Base-by-base conservation (phyloP, 2,329 filamentous ascomycete genomes). In the Exophiala alcalophila region DNA sequence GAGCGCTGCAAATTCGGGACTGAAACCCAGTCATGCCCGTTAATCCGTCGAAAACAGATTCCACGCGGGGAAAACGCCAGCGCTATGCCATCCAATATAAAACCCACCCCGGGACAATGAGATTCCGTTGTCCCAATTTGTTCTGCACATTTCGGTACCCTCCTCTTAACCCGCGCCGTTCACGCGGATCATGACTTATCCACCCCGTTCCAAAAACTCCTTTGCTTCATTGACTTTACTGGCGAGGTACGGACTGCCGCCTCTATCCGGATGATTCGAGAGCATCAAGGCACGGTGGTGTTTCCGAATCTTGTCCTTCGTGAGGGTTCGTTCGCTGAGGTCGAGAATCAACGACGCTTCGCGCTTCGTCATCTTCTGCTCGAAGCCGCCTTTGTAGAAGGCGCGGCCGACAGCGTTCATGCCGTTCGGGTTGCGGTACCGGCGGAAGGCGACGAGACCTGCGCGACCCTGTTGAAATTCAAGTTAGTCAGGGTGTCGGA, bases 201-300 rank as follows among this genome's bases (percentile, higher is more conserved):
- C 44, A 27, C 23, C 73, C 68, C 95, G 96, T 64, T 98, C 92
- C 55, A 98, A 65, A 52, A 97, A 80, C 65, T 97, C 91, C 68
- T 98, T 98, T 26, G 92, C 92, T 67, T 98, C 92, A 69, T 98
- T 98, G 63, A 98, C 85, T 68, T 98, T 98, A 40, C 90, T 96
- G 10, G 92, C 92, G 30, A 98, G 72, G 64, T 97, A 98, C 5
- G 92, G 92, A 62, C 89, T 96, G 26, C 92, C 92, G 54, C 92
- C 92, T 62, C 92, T 85, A 74, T 98, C 92, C 52, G 92, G 92
- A 67, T 98, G 92, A 74, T 98, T 98, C 54, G 95, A 75, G 43
- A 98, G 80, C 91, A 98, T 98, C 55, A 97, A 80, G 40, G 83
- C 88, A 53, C 92, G 84, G 69, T 98, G 92, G 57, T 90, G 88